Evolutionary conservation across 2,329 filamentous ascomycete genomes (phyloP).

Genomic region (Lachnellula cervina): DNA sequence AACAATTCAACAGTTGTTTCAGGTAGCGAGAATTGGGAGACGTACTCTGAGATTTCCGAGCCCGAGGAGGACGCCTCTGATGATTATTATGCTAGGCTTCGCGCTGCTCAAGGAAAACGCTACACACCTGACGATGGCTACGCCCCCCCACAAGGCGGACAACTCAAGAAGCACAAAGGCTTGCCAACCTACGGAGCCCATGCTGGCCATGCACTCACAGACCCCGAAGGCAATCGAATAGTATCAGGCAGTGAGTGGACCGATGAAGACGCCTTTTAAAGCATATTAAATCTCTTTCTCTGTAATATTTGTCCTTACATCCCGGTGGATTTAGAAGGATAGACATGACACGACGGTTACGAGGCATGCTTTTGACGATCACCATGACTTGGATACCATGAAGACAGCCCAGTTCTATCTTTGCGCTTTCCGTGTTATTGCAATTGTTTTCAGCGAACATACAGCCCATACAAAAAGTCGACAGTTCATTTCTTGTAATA

Average conservation of each 20-base stretch:
- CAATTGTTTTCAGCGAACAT: neutral
- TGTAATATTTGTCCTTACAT: neutral
- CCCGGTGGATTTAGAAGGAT: constrained; percentile 3
- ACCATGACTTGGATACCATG: constrained; percentile 13
- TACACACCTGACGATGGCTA: constrained; percentile 44
- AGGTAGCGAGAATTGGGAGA: constrained; percentile 96
- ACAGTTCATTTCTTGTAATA: constrained; percentile 19
- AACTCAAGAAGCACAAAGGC: constrained; percentile 50
- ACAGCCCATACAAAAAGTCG: constrained; percentile 3
- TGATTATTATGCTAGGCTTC: constrained; percentile 81
- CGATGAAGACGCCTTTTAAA: constrained; percentile 56
- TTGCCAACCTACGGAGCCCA: constrained; percentile 45
- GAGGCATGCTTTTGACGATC: constrained; percentile 17
- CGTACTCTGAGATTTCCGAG: constrained; percentile 80
- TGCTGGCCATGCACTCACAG: constrained; percentile 45
- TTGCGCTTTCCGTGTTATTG: neutral
- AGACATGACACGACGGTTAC: neutral
- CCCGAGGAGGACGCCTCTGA: constrained; percentile 71
- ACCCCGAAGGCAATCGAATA: constrained; percentile 57
- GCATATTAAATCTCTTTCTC: neutral
- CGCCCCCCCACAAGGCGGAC: constrained; percentile 33
- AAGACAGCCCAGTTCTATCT: constrained; percentile 2
- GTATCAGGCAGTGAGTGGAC: constrained; percentile 64
- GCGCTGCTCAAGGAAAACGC: constrained; percentile 64
- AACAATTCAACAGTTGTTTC: constrained; percentile 72